Conservation (phyloP, 129 eudicot species). For the Saussurea involucrata region DNA sequence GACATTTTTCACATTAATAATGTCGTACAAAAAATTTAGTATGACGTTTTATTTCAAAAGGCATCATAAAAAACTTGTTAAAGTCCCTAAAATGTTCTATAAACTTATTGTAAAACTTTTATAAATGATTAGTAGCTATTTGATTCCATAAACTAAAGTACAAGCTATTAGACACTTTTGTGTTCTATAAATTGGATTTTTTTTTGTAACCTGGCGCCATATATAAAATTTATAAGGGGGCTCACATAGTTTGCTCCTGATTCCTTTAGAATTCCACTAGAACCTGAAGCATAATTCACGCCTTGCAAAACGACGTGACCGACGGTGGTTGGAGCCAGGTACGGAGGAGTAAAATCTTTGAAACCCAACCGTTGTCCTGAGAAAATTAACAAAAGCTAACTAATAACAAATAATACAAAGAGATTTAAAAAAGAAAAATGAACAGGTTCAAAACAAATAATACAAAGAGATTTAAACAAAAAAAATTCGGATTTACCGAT, state of each 20-base stretch:
- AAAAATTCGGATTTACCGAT: not conserved
- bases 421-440: not conserved
- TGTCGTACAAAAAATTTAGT: not conserved
- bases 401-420: not conserved
- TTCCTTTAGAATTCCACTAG: constrained; percentile 62
- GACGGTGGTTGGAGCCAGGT: constrained; percentile 65
- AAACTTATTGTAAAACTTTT: no score
- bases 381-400: not conserved
- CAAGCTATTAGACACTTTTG: not conserved
- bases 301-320: constrained; percentile 55
- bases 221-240: not conserved
- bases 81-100: no score
- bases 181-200: not conserved
- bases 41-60: not conserved
- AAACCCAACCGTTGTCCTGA: constrained; percentile 62
- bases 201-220: not conserved
- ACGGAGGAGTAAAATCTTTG: constrained; percentile 56
- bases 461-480: not conserved
- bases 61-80: not conserved
- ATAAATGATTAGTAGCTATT: no score
- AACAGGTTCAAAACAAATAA: not conserved
- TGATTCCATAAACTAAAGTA: not conserved
- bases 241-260: constrained; percentile 79
- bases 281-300: constrained; percentile 88
- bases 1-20: not conserved